These are phyloP conservation scores for Pogostemon cablin DNA, from an alignment of 257 asterid genomes.

Conservation along the genomic window DNA sequence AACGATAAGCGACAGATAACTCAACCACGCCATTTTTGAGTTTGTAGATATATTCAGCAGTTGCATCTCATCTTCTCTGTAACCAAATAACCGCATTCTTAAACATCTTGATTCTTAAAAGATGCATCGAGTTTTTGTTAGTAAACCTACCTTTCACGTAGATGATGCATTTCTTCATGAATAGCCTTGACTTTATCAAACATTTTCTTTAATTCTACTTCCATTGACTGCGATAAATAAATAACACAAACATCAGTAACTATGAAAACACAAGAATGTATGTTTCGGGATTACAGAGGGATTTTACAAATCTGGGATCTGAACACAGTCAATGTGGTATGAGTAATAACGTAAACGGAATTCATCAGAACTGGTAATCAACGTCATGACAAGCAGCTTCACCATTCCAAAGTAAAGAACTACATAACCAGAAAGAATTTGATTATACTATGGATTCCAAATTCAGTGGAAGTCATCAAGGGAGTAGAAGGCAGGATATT, in stretches of 20 bases:
- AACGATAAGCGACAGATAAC: constrained; percentile 58
- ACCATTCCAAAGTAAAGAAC: no score
- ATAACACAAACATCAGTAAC: constrained; percentile 5
- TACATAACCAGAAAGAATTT: no score
- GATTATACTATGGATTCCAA: no score
- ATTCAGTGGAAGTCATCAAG: no score
- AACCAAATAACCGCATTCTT: neutral
- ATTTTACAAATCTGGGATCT: no score
- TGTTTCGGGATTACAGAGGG: no score
- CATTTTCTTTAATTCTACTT: constrained; percentile 78
- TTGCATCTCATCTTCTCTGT: constrained; percentile 90
- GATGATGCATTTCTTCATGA: constrained; percentile 85
- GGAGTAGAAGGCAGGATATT: no score
- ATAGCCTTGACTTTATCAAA: constrained; percentile 61
- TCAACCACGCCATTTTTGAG: constrained; percentile 75
- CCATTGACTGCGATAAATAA: constrained; percentile 59
- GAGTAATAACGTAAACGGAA: no score
- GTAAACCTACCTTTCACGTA: constrained; percentile 65
- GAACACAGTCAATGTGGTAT: no score
- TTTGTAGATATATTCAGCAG: constrained; percentile 65
- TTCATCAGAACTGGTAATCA: no score
- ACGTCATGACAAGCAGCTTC: no score
- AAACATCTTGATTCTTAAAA: neutral
- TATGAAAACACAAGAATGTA: neutral
- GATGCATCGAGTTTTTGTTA: neutral